phyloP scores from a whole-genome alignment of 2,329 filamentous ascomycete species.

The Thermomyces lanuginosus region DNA sequence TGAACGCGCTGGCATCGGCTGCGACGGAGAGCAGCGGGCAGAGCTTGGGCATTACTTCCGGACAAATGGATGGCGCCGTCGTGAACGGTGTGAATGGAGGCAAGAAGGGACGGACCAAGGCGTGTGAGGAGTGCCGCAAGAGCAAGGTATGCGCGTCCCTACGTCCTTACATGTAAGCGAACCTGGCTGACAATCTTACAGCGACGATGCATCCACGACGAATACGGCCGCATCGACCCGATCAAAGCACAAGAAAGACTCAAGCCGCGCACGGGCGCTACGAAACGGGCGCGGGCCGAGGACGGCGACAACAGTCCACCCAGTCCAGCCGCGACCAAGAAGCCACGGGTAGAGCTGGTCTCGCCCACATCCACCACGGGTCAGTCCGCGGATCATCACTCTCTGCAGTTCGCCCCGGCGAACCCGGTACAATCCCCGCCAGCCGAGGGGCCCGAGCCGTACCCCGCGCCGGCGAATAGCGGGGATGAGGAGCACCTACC shows the following conservation, averaged over 20 bases:
- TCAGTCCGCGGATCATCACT: no score
- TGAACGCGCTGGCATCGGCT: constrained; percentile 24
- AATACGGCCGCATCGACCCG: constrained; percentile 47
- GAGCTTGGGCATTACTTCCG: constrained; percentile 12
- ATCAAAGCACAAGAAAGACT: constrained; percentile 46
- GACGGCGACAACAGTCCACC: constrained; percentile 20
- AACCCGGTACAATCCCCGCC: constrained; percentile 6
- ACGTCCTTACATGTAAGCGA: constrained; percentile 2
- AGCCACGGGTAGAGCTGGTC: constrained; percentile 21
- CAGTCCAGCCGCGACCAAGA: constrained; percentile 13
- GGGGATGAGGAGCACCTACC: no score
- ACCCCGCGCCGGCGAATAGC: no score
- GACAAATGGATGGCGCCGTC: constrained; percentile 16
- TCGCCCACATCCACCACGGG: no score
- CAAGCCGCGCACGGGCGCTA: constrained; percentile 40
- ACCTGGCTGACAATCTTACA: constrained; percentile 19
- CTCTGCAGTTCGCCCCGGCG: no score
- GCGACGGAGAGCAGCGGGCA: no score
- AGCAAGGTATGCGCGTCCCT: constrained; percentile 40
- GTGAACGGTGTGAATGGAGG: constrained; percentile 24
- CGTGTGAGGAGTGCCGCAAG: constrained; percentile 50
- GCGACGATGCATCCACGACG: constrained; percentile 52
- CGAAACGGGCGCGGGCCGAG: constrained; percentile 36
- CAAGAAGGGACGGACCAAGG: constrained; percentile 45
- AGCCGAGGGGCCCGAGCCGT: constrained; percentile 1